Evolutionary conservation across 1,284 basidiomycete genomes (phyloP), one percentile per base, ranked within the genome.

Genomic region (Bondarzewia mesenterica): DNA sequence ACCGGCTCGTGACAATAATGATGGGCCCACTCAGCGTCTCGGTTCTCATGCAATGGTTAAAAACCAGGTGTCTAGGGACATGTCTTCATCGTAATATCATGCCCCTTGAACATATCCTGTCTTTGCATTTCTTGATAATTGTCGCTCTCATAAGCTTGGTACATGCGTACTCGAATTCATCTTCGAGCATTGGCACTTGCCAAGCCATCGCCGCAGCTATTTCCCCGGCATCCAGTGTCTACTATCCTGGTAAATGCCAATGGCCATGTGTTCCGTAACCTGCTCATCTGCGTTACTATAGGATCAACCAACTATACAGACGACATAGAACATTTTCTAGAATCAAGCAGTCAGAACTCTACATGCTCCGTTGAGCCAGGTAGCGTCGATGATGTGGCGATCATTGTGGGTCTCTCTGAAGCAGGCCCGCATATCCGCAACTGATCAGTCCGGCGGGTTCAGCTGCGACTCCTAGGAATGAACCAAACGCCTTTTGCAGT

Each of bases 211-310:
- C 44, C 7, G 10, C 18, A 27, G 37, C 50, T 6, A 27, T 52
- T n/a, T 50, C 50, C 1, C 36, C 44, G 12, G 23, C 37, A 1
- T 49, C 50, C 5, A 27, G 46, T 5, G 50, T 49, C 14, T 52
- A 46, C 20, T 77, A 3, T 76, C 80, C 79, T 78, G 25, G 38
- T 16, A 21, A 41, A 20, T n/a, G 8, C 20, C 20, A 16, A 20
- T 20, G 5, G 39, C 16, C 3, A 41, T 23, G 18, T 10, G 14
- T 43, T 8, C 14, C 42, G 18, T 14, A 10, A 23, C 5, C 14
- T 7, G 16, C 18, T 20, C 20, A 14, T 27, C 20, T 8, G 49
- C 29, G 10, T 8, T 52, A n/a, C n/a, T n/a, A n/a, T 14, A 46
- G 41, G 14, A 42, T 52, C 41, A 16, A 16, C 42, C 14, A 14